Conservation (phyloP, 139 green algal genomes). For the Volvox reticuliferus region DNA sequence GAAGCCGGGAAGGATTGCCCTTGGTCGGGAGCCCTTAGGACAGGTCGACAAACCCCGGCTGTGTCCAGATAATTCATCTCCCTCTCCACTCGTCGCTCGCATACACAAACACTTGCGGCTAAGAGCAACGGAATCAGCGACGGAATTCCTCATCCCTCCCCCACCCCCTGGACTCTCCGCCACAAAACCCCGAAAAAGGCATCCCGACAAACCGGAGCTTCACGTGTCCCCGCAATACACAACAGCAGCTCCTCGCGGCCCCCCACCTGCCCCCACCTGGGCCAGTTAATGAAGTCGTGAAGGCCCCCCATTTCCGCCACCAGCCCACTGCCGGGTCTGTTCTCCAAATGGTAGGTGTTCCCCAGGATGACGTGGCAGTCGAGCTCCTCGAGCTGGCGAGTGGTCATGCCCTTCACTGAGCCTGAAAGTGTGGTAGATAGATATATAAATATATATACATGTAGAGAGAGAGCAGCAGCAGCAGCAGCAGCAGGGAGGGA, state of each 20-base stretch:
- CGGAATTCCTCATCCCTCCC: background rate
- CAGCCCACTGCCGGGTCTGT: slow-evolving; percentile 66
- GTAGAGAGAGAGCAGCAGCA: background rate
- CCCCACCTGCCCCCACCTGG: slow-evolving; percentile 22
- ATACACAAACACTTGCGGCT: no score
- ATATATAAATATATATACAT: background rate
- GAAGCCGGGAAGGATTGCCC: no score
- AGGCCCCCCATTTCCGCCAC: slow-evolving; percentile 88
- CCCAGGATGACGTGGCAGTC: slow-evolving; percentile 94
- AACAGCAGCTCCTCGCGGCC: no score
- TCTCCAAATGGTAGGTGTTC: slow-evolving; percentile 96
- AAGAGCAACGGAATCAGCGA: background rate
- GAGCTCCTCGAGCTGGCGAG: slow-evolving; percentile 80
- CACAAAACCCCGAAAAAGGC: no score
- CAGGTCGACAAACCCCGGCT: no score
- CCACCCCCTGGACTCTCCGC: background rate
- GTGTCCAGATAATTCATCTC: no score
- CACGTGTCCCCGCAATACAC: background rate
- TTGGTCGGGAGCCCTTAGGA: no score
- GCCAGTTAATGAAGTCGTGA: slow-evolving; percentile 95
- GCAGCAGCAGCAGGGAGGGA: no score
- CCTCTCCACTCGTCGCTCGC: no score
- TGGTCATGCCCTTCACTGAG: slow-evolving; percentile 91
- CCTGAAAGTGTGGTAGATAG: slow-evolving; percentile 59
- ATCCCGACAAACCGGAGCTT: no score